Evolutionary conservation across 305 asterid species (phyloP).

Genomic region (Vinca major): DNA sequence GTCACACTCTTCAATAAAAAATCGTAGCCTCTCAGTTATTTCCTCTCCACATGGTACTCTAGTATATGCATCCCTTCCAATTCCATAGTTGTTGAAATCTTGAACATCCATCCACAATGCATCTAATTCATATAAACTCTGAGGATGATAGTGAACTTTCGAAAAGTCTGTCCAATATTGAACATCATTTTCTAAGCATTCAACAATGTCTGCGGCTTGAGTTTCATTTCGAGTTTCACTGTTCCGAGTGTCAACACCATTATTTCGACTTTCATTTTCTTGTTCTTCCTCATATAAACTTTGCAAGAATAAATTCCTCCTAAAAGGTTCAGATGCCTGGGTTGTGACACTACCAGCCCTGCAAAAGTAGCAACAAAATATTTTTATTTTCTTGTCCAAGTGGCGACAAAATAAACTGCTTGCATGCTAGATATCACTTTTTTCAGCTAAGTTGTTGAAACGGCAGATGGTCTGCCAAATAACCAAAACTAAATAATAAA

Average conservation of each 20-base stretch:
- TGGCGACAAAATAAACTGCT: slow-evolving; percentile 16
- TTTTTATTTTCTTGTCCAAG: slow-evolving; percentile 8
- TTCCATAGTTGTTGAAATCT: slow-evolving; percentile 59
- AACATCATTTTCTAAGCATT: slow-evolving; percentile 63
- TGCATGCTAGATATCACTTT: neutral
- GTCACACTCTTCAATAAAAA: slow-evolving; percentile 90
- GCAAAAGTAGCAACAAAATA: slow-evolving; percentile 28
- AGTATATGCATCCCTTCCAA: slow-evolving; percentile 61
- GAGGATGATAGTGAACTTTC: slow-evolving; percentile 88
- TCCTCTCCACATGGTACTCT: slow-evolving; percentile 54
- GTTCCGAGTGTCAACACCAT: slow-evolving; percentile 24
- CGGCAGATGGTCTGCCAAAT: neutral
- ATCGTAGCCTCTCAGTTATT: slow-evolving; percentile 78
- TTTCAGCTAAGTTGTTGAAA: neutral
- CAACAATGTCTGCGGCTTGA: slow-evolving; percentile 65
- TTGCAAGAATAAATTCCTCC: slow-evolving; percentile 77
- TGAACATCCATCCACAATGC: slow-evolving; percentile 55
- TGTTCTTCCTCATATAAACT: slow-evolving; percentile 55
- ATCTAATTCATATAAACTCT: slow-evolving; percentile 68
- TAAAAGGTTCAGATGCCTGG: slow-evolving; percentile 52
- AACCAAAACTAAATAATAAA: neutral
- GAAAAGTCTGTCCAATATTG: slow-evolving; percentile 90
- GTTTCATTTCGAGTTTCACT: slow-evolving; percentile 33
- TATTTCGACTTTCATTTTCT: slow-evolving; percentile 20
- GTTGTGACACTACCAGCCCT: slow-evolving; percentile 73